Conservation (phyloP, 129 eudicot genomes). For the Escallonia rubra region DNA sequence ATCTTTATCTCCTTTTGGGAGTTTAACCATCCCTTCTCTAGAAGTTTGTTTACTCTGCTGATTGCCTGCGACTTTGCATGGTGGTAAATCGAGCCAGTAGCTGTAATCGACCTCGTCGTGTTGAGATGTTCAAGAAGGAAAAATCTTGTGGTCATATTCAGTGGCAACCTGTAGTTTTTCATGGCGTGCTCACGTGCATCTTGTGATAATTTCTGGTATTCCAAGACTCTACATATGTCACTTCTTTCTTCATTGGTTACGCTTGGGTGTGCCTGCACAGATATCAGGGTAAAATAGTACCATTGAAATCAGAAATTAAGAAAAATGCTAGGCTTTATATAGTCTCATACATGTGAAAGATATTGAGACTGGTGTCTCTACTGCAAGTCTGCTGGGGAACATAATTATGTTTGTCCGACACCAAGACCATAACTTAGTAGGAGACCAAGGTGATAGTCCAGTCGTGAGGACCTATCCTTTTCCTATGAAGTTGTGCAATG, state of each 20-base stretch:
- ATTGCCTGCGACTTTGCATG: conserved; percentile 24
- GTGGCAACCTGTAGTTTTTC: conserved; percentile 30
- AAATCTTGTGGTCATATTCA: conserved; percentile 10
- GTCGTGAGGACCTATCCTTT: too few relatives aligned
- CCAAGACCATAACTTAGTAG: too few relatives aligned
- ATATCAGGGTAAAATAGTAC: not conserved
- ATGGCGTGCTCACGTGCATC: conserved; percentile 26
- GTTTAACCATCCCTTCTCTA: conserved; percentile 6
- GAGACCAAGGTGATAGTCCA: too few relatives aligned
- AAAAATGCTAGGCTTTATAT: not conserved
- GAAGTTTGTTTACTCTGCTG: conserved; percentile 1
- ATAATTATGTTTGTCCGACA: too few relatives aligned
- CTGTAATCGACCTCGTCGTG: conserved; percentile 9
- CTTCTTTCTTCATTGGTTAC: conserved; percentile 25
- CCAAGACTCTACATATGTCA: conserved; percentile 19
- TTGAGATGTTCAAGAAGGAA: conserved; percentile 25
- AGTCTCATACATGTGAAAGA: not conserved
- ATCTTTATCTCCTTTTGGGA: conserved; percentile 11
- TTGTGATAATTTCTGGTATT: conserved; percentile 26
- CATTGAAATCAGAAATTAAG: not conserved
- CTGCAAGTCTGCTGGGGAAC: too few relatives aligned
- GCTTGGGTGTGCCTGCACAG: conserved; percentile 28
- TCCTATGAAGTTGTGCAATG: too few relatives aligned
- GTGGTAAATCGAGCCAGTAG: conserved; percentile 14
- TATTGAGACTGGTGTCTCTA: too few relatives aligned